Conservation (phyloP, 495 filamentous ascomycete genomes). For the Penicillium silybi region DNA sequence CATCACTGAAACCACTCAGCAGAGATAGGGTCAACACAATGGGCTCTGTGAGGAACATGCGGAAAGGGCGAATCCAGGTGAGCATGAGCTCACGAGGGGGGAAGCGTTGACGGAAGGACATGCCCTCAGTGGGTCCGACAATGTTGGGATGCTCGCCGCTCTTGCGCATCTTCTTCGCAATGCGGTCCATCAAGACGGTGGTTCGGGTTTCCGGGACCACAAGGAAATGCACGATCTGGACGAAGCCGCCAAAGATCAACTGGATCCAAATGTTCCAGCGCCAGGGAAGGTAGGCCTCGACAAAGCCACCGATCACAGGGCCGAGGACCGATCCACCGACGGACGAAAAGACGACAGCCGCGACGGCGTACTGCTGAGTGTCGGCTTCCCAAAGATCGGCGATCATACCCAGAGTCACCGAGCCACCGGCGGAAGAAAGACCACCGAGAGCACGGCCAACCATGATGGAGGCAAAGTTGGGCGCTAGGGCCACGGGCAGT, state of each 20-base stretch:
- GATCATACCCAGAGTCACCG: conserved; percentile 60
- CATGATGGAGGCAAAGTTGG: conserved; percentile 53
- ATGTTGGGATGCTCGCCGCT: conserved; percentile 51
- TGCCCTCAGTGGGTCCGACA: conserved; percentile 62
- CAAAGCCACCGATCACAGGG: conserved; percentile 58
- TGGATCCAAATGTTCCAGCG: conserved; percentile 59
- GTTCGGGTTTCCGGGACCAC: conserved; percentile 56
- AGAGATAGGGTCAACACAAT: conserved; percentile 57
- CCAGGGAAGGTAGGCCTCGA: conserved; percentile 47
- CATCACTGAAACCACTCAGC: conserved; percentile 59
- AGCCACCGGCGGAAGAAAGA: conserved; percentile 58
- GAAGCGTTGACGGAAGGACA: conserved; percentile 55
- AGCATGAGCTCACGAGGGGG: conserved; percentile 50
- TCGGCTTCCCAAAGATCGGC: conserved; percentile 60
- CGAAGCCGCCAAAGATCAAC: conserved; percentile 54
- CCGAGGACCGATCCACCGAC: conserved; percentile 60
- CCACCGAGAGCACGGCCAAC: conserved; percentile 55
- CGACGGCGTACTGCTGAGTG: conserved; percentile 57
- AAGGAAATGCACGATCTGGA: conserved; percentile 50
- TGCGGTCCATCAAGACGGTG: conserved; percentile 56
- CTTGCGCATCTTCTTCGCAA: conserved; percentile 52
- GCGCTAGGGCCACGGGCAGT: conserved; percentile 49
- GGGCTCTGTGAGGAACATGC: conserved; percentile 58
- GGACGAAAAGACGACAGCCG: conserved; percentile 60
- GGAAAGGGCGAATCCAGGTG: conserved; percentile 58